Evolutionary conservation across 2,329 filamentous ascomycete genomes (phyloP).

Genomic region (Aspergillus floridensis): DNA sequence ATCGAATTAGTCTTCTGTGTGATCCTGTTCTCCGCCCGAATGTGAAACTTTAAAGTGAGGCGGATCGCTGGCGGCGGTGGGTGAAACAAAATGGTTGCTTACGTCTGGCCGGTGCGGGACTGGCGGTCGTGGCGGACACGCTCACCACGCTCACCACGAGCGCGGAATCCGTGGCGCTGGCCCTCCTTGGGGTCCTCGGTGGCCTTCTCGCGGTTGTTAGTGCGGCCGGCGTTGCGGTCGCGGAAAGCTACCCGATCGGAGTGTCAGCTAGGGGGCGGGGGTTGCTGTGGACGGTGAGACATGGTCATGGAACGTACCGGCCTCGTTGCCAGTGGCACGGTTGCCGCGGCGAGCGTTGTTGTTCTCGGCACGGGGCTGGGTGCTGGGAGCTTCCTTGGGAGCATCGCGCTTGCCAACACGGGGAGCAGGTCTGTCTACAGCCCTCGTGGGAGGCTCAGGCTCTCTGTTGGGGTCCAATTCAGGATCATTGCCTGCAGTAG

Average conservation of each 20-base stretch:
- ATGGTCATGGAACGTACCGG: conserved; percentile 62
- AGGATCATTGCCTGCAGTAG: conserved; percentile 62
- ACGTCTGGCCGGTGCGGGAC: conserved; percentile 60
- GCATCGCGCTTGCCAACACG: conserved; percentile 85
- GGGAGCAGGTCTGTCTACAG: conserved; percentile 76
- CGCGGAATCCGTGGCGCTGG: conserved; percentile 46
- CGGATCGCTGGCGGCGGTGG: not conserved
- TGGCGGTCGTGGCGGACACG: conserved; percentile 60
- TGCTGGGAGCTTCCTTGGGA: conserved; percentile 65
- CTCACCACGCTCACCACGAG: conserved; percentile 52
- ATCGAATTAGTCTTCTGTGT: not conserved
- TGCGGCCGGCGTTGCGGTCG: conserved; percentile 77
- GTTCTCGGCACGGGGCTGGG: conserved; percentile 35
- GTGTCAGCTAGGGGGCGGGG: conserved; percentile 16
- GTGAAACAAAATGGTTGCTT: conserved; percentile 32
- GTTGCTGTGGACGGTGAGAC: not conserved
- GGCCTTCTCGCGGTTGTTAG: conserved; percentile 77
- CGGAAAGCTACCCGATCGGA: conserved; percentile 67
- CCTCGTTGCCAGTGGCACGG: conserved; percentile 71
- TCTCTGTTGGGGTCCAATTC: conserved; percentile 71
- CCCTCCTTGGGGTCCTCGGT: conserved; percentile 63
- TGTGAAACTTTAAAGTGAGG: not conserved
- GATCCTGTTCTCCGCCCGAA: not conserved
- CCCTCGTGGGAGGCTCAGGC: conserved; percentile 77
- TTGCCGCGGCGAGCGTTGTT: conserved; percentile 48